phyloP scores from a whole-genome alignment of 441 rosid species.

The Pelargonium myrrhifolium region DNA sequence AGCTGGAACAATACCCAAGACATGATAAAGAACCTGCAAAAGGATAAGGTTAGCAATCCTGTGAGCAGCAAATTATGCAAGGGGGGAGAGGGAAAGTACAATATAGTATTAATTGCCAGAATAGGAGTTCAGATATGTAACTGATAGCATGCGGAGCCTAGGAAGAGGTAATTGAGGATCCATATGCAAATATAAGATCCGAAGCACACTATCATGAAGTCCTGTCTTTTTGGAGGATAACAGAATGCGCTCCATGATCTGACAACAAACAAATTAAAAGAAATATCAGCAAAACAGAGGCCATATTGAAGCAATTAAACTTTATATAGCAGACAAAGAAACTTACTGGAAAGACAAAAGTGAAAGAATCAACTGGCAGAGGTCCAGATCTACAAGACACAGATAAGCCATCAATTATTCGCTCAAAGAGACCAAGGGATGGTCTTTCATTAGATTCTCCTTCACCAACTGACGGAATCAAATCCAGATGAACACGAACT shows the following conservation, averaged over 20 bases:
- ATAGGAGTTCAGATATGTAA: constrained; percentile 35
- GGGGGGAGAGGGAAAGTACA: neutral
- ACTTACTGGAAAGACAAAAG: constrained; percentile 88
- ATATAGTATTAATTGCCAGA: neutral
- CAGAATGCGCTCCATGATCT: constrained; percentile 90
- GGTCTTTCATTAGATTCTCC: constrained; percentile 44
- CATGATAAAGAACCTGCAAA: constrained; percentile 89
- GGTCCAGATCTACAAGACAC: constrained; percentile 85
- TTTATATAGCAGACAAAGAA: constrained; percentile 10
- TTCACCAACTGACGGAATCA: constrained; percentile 41
- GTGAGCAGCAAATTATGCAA: constrained; percentile 11
- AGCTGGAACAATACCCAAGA: constrained; percentile 81
- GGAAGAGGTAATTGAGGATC: constrained; percentile 95
- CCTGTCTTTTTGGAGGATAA: constrained; percentile 65
- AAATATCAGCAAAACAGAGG: constrained; percentile 12
- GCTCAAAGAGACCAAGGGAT: constrained; percentile 68
- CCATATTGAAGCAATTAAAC: constrained; percentile 1
- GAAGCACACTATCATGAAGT: constrained; percentile 84
- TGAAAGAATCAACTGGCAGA: constrained; percentile 92
- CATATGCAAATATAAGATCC: constrained; percentile 73
- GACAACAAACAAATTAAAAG: constrained; percentile 22
- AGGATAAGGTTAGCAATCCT: constrained; percentile 17
- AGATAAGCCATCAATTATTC: constrained; percentile 63
- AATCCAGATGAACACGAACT: constrained; percentile 42
- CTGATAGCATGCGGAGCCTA: constrained; percentile 94